Evolutionary conservation across 2,329 filamentous ascomycete species (phyloP).

Genomic region (Xylaria sp.): DNA sequence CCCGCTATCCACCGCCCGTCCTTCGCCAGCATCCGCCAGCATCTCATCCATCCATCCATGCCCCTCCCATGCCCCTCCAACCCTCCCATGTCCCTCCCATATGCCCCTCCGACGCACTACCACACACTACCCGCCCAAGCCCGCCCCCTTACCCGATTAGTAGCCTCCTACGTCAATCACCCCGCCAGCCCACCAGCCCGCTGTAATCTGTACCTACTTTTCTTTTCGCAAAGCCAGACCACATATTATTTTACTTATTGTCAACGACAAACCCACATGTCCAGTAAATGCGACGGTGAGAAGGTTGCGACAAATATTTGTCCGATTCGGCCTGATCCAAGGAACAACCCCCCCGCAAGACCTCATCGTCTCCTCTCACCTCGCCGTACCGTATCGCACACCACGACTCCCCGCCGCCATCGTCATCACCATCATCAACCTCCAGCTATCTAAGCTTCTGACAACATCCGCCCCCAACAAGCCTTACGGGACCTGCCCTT

Average conservation of each 20-base stretch:
- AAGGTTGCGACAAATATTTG: neutral
- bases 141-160: conserved; percentile 15
- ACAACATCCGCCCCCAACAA: neutral
- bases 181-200: conserved; percentile 17
- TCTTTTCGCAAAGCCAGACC: conserved; percentile 3
- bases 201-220: conserved; percentile 3
- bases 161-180: conserved; percentile 31
- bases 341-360: too few relatives aligned
- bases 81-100: too few relatives aligned
- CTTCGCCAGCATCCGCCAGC: too few relatives aligned
- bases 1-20: too few relatives aligned
- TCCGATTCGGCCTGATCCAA: too few relatives aligned
- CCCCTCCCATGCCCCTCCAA: too few relatives aligned
- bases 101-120: too few relatives aligned
- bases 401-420: neutral
- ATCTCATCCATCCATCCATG: too few relatives aligned
- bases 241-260: conserved; percentile 7
- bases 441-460: neutral
- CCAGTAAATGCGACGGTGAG: neutral
- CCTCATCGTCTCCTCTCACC: neutral
- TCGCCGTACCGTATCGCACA: neutral
- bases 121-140: neutral
- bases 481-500: too few relatives aligned
- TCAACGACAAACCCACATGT: conserved; percentile 7
- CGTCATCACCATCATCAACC: neutral